Evolutionary conservation across 2,329 filamentous ascomycete species (phyloP).

Genomic region (Cryphonectria radicalis): DNA sequence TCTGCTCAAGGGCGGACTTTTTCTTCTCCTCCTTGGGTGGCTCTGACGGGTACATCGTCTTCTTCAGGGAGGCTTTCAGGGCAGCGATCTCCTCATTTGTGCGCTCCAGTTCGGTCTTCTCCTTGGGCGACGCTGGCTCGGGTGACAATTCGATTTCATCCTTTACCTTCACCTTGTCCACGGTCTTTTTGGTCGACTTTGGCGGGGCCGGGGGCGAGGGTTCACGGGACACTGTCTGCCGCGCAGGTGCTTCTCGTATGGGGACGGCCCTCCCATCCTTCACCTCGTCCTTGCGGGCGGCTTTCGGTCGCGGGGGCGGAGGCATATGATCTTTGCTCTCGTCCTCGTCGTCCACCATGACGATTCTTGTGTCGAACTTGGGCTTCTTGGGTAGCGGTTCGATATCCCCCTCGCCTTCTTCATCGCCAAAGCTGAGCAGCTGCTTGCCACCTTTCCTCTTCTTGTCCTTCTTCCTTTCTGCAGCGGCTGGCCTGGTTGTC

Average conservation of each 20-base stretch:
- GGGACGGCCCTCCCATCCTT: conserved; percentile 26
- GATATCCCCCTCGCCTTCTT: conserved; percentile 63
- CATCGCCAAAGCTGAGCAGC: conserved; percentile 77
- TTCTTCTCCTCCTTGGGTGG: conserved; percentile 63
- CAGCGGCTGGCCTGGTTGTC: conserved; percentile 48
- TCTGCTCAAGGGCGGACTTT: conserved; percentile 66
- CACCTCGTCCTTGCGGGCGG: conserved; percentile 35
- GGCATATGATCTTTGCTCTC: conserved; percentile 43
- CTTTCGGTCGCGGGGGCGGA: conserved; percentile 35
- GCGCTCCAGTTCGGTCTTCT: conserved; percentile 62
- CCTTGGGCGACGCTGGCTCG: conserved; percentile 40
- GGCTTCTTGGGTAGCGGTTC: conserved; percentile 71
- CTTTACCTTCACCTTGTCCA: conserved; percentile 24
- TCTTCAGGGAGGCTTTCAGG: conserved; percentile 80
- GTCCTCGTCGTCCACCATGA: conserved; percentile 71
- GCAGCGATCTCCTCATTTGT: conserved; percentile 82
- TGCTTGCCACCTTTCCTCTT: conserved; percentile 79
- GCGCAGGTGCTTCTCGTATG: conserved; percentile 37
- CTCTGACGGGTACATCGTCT: conserved; percentile 55
- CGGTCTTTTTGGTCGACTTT: conserved; percentile 7
- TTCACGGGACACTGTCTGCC: conserved; percentile 32
- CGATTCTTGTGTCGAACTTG: conserved; percentile 78
- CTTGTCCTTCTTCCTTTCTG: conserved; percentile 60
- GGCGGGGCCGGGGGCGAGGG: conserved; percentile 14
- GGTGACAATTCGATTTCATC: conserved; percentile 41